Conservation (phyloP, 148 eudicot species). For the Rhododendron mucronatum region DNA sequence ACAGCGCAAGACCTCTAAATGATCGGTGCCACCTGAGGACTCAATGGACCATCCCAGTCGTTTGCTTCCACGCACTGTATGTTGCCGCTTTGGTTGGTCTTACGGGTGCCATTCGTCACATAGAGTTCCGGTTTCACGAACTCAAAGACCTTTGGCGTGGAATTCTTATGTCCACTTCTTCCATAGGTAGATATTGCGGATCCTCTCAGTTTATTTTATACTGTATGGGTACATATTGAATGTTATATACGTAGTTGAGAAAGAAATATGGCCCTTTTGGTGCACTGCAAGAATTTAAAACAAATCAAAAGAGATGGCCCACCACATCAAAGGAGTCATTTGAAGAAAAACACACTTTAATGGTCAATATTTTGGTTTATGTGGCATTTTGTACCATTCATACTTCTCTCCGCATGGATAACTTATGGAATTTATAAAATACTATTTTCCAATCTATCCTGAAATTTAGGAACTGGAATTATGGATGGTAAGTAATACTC, state of each 20-base stretch:
- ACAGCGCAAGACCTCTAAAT: constrained; percentile 57
- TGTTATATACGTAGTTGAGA: neutral
- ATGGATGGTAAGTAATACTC: neutral
- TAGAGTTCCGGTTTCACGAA: constrained; percentile 83
- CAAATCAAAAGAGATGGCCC: neutral
- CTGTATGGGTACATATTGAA: neutral
- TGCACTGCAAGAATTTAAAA: neutral
- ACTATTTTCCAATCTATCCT: neutral
- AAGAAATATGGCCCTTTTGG: neutral
- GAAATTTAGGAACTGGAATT: neutral
- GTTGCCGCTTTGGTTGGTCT: constrained; percentile 62
- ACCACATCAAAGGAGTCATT: neutral
- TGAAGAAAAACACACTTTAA: neutral
- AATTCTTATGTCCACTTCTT: constrained; percentile 53
- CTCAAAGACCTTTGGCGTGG: constrained; percentile 95
- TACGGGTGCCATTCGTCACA: constrained; percentile 63
- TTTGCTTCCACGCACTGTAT: constrained; percentile 58
- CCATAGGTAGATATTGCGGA: constrained; percentile 49
- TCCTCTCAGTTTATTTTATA: neutral
- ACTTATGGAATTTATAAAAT: neutral
- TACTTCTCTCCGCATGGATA: neutral
- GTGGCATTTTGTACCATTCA: neutral
- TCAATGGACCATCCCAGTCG: constrained; percentile 58
- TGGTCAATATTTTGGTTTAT: neutral
- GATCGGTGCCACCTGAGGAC: constrained; percentile 66